Evolutionary conservation across 192 early-diverging fungal species (phyloP), one percentile per base, ranked within the genome.

Genomic region (Spizellomyces punctatus): DNA sequence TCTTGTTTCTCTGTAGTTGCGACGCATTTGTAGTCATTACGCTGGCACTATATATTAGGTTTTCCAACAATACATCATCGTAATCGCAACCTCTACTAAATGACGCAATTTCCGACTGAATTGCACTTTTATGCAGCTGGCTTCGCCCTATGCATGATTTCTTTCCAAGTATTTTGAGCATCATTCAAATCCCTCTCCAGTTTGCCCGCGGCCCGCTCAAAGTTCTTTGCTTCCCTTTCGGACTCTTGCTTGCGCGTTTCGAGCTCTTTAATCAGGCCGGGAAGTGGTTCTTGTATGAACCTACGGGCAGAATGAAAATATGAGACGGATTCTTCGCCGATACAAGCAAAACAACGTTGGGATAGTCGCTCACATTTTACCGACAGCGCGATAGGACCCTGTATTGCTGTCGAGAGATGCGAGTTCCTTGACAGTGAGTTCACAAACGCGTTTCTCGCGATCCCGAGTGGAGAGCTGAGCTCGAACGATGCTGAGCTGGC

Each of bases 351-450:
- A 36, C 27, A 36, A 36, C 27, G 27, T 36, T 36, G 27, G 27
- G 27, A 36, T 36, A 36, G 27, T 36, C 27, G 27, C 27, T 36
- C 27, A 90, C 91, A 90, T 90, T 66, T 91, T 91, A 4, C 91
- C 91, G 36, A 93, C 84, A 46, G 90, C 81, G 66, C 89, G 85
- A 78, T 93, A 93, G 14, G 90, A 87, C 27, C 78, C 76, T 5
- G 85, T 89, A 16, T 77, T 76, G 8, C 64, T 47, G 19, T 78
- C 76, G 6, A 91, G 76, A 8, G 80, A 58, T 45, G 80, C 73
- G 6, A 93, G 83, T 73, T 93, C 91, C 63, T 83, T 86, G 67
- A 81, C 82, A 10, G 91, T 90, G 42, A 93, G 78, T 56, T 90
- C 89, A 42, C 83, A 81, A 43, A 92, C 80, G 63, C 84, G 82